These are phyloP conservation scores for Saururus chinensis DNA, from an alignment of 164 flowering plant species.

Conservation along the genomic window DNA sequence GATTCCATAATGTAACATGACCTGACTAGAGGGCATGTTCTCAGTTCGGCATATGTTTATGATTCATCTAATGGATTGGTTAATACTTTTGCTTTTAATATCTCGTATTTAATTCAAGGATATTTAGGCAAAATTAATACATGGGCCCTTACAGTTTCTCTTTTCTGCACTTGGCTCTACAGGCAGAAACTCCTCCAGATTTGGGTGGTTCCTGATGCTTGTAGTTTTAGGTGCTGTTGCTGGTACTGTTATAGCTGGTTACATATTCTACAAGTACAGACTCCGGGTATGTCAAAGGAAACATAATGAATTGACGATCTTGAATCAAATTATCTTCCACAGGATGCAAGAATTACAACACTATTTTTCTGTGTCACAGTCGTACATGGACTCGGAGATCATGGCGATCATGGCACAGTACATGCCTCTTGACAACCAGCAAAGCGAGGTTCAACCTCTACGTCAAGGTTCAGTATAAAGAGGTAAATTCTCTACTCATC, in stretches of 20 bases:
- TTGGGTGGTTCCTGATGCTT: constrained; percentile 42
- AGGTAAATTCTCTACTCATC: not conserved
- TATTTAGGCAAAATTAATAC: not conserved
- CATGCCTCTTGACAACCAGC: constrained; percentile 80
- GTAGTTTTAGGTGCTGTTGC: constrained; percentile 40
- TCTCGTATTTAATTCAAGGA: too few relatives aligned
- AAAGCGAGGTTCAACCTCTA: constrained; percentile 42
- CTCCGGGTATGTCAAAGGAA: constrained; percentile 42
- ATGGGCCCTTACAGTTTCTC: not conserved
- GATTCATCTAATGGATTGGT: too few relatives aligned
- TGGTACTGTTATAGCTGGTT: constrained; percentile 57
- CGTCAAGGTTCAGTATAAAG: constrained; percentile 36
- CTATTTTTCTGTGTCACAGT: constrained; percentile 27
- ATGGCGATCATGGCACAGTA: constrained; percentile 97
- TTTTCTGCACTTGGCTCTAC: too few relatives aligned
- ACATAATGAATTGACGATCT: not conserved
- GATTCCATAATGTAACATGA: too few relatives aligned
- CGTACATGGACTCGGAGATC: constrained; percentile 94
- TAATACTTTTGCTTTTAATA: too few relatives aligned
- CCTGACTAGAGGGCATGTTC: too few relatives aligned
- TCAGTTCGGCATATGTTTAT: too few relatives aligned
- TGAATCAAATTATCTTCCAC: not conserved
- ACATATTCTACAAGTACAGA: constrained; percentile 84
- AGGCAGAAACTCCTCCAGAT: constrained; percentile 46
- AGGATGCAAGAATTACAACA: not conserved